Base-by-base conservation (phyloP, 1,139 yeast genomes). In the Sugiyamaella xylanicola region DNA sequence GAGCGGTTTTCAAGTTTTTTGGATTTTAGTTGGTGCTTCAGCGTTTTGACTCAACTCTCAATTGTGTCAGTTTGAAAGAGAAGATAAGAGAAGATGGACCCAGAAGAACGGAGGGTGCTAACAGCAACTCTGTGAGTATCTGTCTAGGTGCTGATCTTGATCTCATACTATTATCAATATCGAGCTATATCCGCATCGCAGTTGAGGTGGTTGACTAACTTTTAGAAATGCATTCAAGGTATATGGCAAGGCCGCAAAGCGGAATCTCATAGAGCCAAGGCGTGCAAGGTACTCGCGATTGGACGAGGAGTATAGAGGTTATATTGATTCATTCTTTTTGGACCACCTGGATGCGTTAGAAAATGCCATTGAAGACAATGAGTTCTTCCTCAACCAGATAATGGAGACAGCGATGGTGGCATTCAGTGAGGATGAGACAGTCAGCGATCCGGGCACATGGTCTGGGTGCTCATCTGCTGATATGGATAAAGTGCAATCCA, bases 401-500 rank as follows among this genome's bases (percentile, higher is more conserved):
- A 85, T 87, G 0, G 51, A 67, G 0, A 66, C 71, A 0, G 77
- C 84, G 1, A 81, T 85, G 2, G 61, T 61, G 1, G 77, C 75
- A 51, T 85, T 89, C 86, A 86, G 76, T 0, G 60, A 60, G 3
- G 57, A 47, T 35, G 43, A 41, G 17, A 8, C 25, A 21, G 32
- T 73, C 74, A 53, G 9, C 77, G 80, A 0, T 48, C 58, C 0
- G 61, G 63, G 2, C 13, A 45, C 35, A 2, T 85, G 90, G 90
- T 68, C 72, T 4, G 69, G 69, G 0, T 75, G 83, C 16, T 69
- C 75, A 2, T 60, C 64, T 15, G 61, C 71, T 3, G 89, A 86
- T 58, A 77, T 76, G 58, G 87, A 84, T 53, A 86, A 86, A 66
- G 87, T 86, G 1, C 69, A 83, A 39, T 77, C 86, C 1, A 75